Evolutionary conservation across 2,329 filamentous ascomycete species (phyloP).

Genomic region (Monilinia fructigena): DNA sequence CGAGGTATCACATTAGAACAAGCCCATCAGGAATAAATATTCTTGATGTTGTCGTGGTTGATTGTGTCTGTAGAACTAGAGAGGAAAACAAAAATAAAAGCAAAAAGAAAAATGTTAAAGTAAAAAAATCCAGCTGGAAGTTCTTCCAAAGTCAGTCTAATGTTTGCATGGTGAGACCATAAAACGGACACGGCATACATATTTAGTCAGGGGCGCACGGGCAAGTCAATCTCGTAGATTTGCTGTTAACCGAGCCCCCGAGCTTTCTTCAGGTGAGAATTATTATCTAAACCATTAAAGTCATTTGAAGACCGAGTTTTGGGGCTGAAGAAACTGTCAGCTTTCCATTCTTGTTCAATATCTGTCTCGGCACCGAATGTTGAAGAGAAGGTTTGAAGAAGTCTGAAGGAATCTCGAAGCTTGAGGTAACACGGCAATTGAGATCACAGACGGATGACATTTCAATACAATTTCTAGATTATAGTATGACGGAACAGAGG

Average conservation of each 20-base stretch:
- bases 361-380: background rate
- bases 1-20: background rate
- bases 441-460: background rate
- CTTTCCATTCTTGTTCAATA: background rate
- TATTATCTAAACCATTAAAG: background rate
- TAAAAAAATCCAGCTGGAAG: background rate
- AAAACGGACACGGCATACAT: background rate
- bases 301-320: background rate
- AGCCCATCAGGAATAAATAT: background rate
- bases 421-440: background rate
- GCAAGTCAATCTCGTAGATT: slow-evolving; percentile 8
- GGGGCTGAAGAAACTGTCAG: background rate
- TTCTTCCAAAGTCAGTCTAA: background rate
- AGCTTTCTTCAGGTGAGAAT: slow-evolving; percentile 5
- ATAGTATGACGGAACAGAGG: background rate
- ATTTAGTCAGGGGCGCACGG: slow-evolving; percentile 6
- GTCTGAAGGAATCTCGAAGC: background rate
- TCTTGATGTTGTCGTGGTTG: background rate
- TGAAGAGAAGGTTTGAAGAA: background rate
- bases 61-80: background rate
- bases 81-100: background rate
- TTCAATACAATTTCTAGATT: background rate
- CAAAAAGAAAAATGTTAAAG: background rate
- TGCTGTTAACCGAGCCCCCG: background rate
- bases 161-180: background rate